phyloP scores from a whole-genome alignment of 2,329 filamentous ascomycete species.

The Clonostachys byssicola region DNA sequence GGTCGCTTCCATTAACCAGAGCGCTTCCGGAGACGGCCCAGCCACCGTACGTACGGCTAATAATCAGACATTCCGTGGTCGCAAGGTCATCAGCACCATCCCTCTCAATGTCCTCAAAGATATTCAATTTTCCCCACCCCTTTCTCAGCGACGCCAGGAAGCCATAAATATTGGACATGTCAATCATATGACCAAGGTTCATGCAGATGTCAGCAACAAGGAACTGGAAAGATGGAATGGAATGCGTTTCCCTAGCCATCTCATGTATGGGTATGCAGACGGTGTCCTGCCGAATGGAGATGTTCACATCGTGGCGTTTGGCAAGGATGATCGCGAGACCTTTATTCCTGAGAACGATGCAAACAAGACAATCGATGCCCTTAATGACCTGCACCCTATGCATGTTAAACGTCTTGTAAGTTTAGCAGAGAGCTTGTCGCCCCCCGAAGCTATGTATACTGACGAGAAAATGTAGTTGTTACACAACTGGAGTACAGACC shows the following conservation, averaged over 20 bases:
- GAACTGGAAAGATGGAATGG: conserved; percentile 10
- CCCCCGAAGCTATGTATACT: too few species aligned
- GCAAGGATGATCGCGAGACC: conserved; percentile 1
- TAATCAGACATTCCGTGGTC: conserved; percentile 7
- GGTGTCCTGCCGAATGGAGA: conserved; percentile 3
- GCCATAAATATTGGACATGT: conserved; percentile 3
- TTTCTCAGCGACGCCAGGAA: conserved; percentile 1
- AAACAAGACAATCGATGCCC: conserved; percentile 3
- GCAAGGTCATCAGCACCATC: conserved; percentile 15
- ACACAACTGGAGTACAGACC: conserved; percentile 17
- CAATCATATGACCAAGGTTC: conserved; percentile 9
- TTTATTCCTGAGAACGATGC: conserved; percentile 6
- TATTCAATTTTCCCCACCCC: conserved; percentile 1
- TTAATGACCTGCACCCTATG: conserved; percentile 4
- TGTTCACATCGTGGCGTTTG: background rate
- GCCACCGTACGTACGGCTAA: background rate
- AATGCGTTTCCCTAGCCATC: conserved; percentile 6
- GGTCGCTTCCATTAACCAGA: conserved; percentile 7
- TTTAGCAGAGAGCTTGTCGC: background rate
- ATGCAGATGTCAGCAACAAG: conserved; percentile 7
- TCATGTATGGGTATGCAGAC: conserved; percentile 8
- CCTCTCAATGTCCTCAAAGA: conserved; percentile 6
- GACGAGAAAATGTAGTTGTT: conserved; percentile 1
- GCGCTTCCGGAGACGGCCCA: background rate
- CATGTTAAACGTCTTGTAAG: background rate